Base-by-base conservation (phyloP, 352 stramenopile genomes). In the Phytopythium vexans region DNA sequence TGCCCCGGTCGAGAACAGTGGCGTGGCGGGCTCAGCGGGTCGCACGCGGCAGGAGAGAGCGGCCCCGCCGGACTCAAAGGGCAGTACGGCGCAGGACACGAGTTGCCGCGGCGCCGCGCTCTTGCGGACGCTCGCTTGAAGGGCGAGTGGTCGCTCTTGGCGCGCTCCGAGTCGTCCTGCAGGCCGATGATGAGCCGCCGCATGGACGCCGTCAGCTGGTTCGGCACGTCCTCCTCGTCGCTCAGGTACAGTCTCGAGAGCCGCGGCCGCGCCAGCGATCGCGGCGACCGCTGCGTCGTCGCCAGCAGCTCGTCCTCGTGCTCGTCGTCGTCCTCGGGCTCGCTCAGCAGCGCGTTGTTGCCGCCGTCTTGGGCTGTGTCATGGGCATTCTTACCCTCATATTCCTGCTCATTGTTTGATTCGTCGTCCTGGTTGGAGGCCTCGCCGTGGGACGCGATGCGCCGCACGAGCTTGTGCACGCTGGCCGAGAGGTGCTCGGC, bases 171-270 rank as follows among this genome's bases (percentile, higher is more conserved):
- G 31, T 89, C 78, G 32, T 85, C 64, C 60, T 89, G 82, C 7
- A 94, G 61, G 14, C 83, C 62, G 34, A 92, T 83, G 47, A 92
- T 82, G 6, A 94, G 66, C 3, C 82, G 79, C 0, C 84, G 74
- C n/a, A 94, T 64, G 46, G 79, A 90, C 27, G 74, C 74, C 1
- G 82, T 92, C 27, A 94, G 72, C 8, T 86, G 67, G 44, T 88
- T 66, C 42, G 84, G 78, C 31, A 82, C 72, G 4, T 54, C 56
- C 4, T 63, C 49, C 14, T 53, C 54, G 12, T 64, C 59, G 40
- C 42, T 56, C 8, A 55, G 39, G 41, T 39, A 48, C 39, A 53
- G 47, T 10, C 21, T 27, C 21, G 21, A 27, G 21, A 27, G 21
- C 21, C 21, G 21, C 21, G 21, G 21, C 21, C 21, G 21, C 21